Evolutionary conservation across 352 stramenopile species (phyloP).

Genomic region (Pythium myriotylum): DNA sequence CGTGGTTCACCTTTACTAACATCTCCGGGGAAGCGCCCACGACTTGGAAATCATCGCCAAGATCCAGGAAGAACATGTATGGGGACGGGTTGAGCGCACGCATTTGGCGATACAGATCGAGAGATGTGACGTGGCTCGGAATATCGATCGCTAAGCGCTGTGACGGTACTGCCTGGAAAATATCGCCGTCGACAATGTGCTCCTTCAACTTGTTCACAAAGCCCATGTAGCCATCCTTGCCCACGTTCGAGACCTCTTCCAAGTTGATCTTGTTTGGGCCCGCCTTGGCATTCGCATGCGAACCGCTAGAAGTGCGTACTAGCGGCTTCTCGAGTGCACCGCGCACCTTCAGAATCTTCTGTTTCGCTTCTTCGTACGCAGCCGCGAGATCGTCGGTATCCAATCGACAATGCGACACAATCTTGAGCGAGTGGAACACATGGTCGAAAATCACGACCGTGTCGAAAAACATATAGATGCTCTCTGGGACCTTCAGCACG

Average conservation of each 20-base stretch:
- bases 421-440: constrained; percentile 90
- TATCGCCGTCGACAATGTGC: constrained; percentile 89
- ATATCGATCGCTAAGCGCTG: constrained; percentile 77
- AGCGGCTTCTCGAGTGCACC: constrained; percentile 66
- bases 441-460: constrained; percentile 91
- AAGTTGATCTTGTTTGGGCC: constrained; percentile 56
- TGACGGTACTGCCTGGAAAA: constrained; percentile 89
- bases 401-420: constrained; percentile 81
- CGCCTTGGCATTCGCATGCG: constrained; percentile 47
- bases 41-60: constrained; percentile 86
- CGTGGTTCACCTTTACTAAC: constrained; percentile 88
- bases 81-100: constrained; percentile 87
- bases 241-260: constrained; percentile 81
- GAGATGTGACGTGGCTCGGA: constrained; percentile 59
- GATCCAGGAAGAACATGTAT: constrained; percentile 91
- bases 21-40: constrained; percentile 89
- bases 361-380: constrained; percentile 71
- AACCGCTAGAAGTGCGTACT: constrained; percentile 52
- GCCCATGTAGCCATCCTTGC: constrained; percentile 82
- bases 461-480: constrained; percentile 92
- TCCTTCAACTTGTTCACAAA: constrained; percentile 88
- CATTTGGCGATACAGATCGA: constrained; percentile 91
- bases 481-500: constrained; percentile 83
- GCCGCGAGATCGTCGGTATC: constrained; percentile 63
- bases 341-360: constrained; percentile 74